Conservation (phyloP, 306 rosid species). For the Begonia fuchsioides region DNA sequence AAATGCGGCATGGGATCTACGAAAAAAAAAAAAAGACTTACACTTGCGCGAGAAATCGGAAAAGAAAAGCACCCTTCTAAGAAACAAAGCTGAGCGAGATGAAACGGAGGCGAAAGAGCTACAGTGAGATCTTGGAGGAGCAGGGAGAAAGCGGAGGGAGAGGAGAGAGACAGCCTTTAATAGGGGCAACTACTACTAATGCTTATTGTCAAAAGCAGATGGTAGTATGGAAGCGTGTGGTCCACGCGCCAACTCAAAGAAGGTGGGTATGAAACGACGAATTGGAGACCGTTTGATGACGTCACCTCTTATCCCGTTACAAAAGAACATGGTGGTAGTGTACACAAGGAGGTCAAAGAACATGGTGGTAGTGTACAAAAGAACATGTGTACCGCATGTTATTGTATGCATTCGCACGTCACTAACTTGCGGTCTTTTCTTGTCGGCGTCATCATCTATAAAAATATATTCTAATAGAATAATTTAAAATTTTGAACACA, state of each 20-base stretch:
- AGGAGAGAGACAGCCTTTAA: slow-evolving; percentile 14
- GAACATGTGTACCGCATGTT: no score
- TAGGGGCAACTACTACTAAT: slow-evolving; percentile 12
- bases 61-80: neutral
- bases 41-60: neutral
- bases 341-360: no score
- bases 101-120: slow-evolving; percentile 8
- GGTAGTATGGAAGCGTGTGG: slow-evolving; percentile 1
- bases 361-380: no score
- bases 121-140: slow-evolving; percentile 3
- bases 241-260: slow-evolving; percentile 6
- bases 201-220: slow-evolving; percentile 2
- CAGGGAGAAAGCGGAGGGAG: slow-evolving; percentile 4
- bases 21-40: neutral
- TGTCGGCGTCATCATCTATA: no score
- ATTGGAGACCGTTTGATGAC: neutral
- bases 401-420: no score
- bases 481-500: no score
- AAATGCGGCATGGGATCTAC: slow-evolving; percentile 49
- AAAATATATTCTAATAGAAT: no score
- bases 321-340: no score
- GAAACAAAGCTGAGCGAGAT: slow-evolving; percentile 1
- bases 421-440: no score
- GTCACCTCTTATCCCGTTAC: no score
- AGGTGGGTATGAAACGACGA: neutral